Base-by-base conservation (phyloP, 345 rosid species). In the Garcia nutans region DNA sequence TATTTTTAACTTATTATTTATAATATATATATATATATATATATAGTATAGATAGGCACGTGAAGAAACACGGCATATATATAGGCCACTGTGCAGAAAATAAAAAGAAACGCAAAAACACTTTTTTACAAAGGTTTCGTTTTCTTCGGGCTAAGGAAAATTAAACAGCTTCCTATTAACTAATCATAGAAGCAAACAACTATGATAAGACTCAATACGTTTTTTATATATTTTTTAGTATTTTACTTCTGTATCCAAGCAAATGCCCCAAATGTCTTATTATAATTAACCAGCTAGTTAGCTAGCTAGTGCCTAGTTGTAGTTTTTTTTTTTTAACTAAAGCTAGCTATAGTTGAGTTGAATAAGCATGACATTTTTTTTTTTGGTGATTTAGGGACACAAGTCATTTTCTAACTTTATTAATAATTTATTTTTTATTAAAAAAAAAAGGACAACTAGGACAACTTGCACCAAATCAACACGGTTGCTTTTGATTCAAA, bases 391-490 rank as follows among this genome's bases (percentile, higher is more conserved):
- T 37, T 37, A 3, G 41, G 41, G 41, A 74, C 62, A 71, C 31
- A n/a, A n/a, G 76, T 78, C 73, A 33, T 37, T 58, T 6, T 72
- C 76, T 54, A 37, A 23, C 23, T n/a, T 6, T 49, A 10, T 70
- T 11, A 33, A 22, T 8, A n/a, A 55, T 37, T 47, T 2, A 22
- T 12, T 3, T 10, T 15, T 49, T 3, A 6, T 15, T 42, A 11
- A 50, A 15, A 23, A 65, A 24, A 31, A 20, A 28, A 47, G n/a
- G n/a, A n/a, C n/a, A n/a, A n/a, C n/a, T n/a, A 4, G 37, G 31
- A 65, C 80, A 78, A 78, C 77, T 78, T 78, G 77, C 68, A 47
- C 42, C 71, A 17, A 2, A 54, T 9, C 3, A 52, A 73, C 73
- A 33, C 68, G 55, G n/a, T 66, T 65, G 60, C 73, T 45, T 22